Percentiles rank a stretch among this genome's conserved stretches.
Conservation (phyloP, 176 grass and related monocot species). For the Oryza glumipatula region DNA sequence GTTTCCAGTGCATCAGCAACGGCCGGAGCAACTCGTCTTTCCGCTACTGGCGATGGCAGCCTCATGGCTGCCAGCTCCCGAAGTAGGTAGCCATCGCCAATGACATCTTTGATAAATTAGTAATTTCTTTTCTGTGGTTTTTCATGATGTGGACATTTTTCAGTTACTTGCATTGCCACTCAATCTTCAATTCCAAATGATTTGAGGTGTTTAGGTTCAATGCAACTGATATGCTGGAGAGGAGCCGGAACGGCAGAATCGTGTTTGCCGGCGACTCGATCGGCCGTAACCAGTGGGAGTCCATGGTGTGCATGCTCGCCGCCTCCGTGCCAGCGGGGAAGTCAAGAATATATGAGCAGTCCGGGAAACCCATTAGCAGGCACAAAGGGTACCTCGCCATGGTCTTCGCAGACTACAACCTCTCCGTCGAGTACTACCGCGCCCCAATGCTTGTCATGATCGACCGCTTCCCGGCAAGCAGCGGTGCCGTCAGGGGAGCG, state of each 20-base stretch:
- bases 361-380: conserved; percentile 51
- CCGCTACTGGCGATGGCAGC: conserved; percentile 57
- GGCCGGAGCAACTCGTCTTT: conserved; percentile 45
- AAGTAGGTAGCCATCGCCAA: conserved; percentile 35
- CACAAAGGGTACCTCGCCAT: conserved; percentile 57
- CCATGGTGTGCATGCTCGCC: conserved; percentile 59
- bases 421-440: conserved; percentile 48
- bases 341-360: conserved; percentile 35
- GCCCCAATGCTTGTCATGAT: conserved; percentile 52
- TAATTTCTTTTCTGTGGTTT: neutral
- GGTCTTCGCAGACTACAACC: conserved; percentile 32
- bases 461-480: conserved; percentile 18
- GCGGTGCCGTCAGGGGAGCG: neutral
- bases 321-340: neutral
- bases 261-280: conserved; percentile 57
- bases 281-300: neutral
- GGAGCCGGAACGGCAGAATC: conserved; percentile 49
- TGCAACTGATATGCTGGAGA: conserved; percentile 50
- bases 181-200: neutral
- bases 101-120: neutral
- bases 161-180: neutral
- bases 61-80: conserved; percentile 49
- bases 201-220: conserved; percentile 31
- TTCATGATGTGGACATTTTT: no score
- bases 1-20: conserved; percentile 62